Percentiles rank a stretch among this genome's conserved stretches.
Conservation (phyloP, 1,284 basidiomycete species). For the Ceratobasidium sp. region DNA sequence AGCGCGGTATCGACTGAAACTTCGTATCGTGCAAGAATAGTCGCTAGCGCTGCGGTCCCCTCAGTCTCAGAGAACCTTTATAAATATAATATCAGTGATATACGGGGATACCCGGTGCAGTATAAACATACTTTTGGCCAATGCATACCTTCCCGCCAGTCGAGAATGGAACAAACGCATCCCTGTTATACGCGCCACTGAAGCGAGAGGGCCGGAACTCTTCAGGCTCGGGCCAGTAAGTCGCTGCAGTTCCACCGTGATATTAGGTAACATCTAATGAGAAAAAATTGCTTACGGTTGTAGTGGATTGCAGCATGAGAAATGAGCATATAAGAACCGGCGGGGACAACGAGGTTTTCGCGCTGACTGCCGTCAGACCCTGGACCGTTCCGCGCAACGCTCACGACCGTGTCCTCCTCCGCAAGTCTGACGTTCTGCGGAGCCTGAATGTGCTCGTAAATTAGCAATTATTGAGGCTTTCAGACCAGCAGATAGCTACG, state of each 20-base stretch:
- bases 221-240: slow-evolving; percentile 46
- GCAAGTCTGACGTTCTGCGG: neutral
- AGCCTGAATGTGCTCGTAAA: neutral
- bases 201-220: slow-evolving; percentile 45
- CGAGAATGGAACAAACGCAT: slow-evolving; percentile 44
- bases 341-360: slow-evolving; percentile 1
- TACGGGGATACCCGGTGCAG: too few species aligned
- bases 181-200: slow-evolving; percentile 24
- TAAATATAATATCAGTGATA: neutral
- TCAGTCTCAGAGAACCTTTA: slow-evolving; percentile 15
- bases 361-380: neutral
- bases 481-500: neutral
- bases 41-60: neutral
- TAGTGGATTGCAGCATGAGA: slow-evolving; percentile 11
- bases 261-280: too few species aligned
- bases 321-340: neutral
- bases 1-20: neutral
- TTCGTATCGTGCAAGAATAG: slow-evolving; percentile 3
- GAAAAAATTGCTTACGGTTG: slow-evolving; percentile 14
- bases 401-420: neutral
- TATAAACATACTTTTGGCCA: slow-evolving; percentile 15
- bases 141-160: slow-evolving; percentile 32
- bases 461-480: neutral
- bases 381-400: neutral
- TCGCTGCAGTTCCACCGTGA: too few species aligned